Percentiles rank a stretch among this genome's conserved stretches.
These are phyloP conservation scores for Vigna trinervia DNA, from an alignment of 306 rosid species.

Conservation along the genomic window DNA sequence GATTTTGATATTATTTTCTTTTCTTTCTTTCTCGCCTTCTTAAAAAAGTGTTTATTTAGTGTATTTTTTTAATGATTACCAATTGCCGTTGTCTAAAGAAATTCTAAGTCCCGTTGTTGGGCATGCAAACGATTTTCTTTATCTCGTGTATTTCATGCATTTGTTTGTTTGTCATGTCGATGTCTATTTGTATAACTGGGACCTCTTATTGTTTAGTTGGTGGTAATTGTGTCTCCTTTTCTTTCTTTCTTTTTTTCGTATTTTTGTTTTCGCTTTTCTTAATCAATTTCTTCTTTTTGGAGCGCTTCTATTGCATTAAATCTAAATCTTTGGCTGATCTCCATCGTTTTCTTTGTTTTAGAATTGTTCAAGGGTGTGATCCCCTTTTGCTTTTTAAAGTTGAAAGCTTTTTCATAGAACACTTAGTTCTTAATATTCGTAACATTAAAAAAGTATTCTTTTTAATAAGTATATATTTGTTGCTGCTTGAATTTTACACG, in stretches of 20 bases:
- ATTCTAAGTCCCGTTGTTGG: background rate
- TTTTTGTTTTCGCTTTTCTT: background rate
- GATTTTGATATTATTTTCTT: background rate
- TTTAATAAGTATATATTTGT: no score
- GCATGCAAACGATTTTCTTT: background rate
- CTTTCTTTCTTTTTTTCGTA: background rate
- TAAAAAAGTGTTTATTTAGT: background rate
- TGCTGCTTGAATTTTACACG: no score
- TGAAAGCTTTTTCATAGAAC: no score
- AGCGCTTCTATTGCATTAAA: background rate
- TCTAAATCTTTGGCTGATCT: background rate
- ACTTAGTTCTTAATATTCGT: no score
- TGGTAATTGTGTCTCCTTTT: background rate
- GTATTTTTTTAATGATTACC: background rate
- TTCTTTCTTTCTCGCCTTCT: no score
- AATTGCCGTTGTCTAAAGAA: background rate
- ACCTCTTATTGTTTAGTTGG: background rate
- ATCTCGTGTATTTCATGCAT: background rate
- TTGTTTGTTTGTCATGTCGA: background rate
- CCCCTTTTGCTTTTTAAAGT: no score
- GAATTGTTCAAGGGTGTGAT: background rate
- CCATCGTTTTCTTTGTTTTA: background rate
- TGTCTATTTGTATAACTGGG: background rate
- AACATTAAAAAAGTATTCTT: no score
- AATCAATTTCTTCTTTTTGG: background rate